Percentiles rank a stretch among this genome's conserved stretches.
Evolutionary conservation across 148 eudicot genomes (phyloP).

Genomic region (Limonium bicolor): DNA sequence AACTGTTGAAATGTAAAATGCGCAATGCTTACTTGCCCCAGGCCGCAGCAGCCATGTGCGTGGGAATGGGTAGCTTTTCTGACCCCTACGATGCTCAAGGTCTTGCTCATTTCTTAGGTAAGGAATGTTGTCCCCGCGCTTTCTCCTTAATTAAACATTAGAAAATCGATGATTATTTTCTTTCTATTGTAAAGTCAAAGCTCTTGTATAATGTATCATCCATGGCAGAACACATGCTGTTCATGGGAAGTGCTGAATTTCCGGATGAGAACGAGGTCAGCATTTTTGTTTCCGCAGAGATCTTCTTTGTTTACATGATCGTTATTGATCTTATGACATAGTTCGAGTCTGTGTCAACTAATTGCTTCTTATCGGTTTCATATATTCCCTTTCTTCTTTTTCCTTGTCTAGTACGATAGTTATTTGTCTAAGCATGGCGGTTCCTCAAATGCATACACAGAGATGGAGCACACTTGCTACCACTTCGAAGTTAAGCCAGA

Average conservation of each 20-base stretch:
- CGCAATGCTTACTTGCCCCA: slow-evolving; percentile 6
- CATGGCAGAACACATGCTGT: slow-evolving; percentile 86
- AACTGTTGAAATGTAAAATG: neutral
- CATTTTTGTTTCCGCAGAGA: neutral
- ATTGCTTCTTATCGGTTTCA: neutral
- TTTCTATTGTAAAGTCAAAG: too few relatives aligned
- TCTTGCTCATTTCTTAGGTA: slow-evolving; percentile 93
- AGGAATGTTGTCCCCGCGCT: too few relatives aligned
- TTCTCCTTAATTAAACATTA: too few relatives aligned
- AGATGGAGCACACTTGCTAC: slow-evolving; percentile 89
- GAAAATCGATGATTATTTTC: too few relatives aligned
- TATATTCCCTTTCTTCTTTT: slow-evolving; percentile 13
- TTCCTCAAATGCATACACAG: slow-evolving; percentile 96
- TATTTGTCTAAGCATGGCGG: slow-evolving; percentile 97
- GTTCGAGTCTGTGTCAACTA: neutral
- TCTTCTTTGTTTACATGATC: neutral
- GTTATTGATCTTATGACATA: neutral
- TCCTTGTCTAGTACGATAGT: slow-evolving; percentile 73
- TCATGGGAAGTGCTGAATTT: slow-evolving; percentile 94
- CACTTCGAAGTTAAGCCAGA: slow-evolving; percentile 88
- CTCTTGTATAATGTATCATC: too few relatives aligned
- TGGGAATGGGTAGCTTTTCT: slow-evolving; percentile 85
- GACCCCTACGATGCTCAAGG: slow-evolving; percentile 98
- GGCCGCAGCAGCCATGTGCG: slow-evolving; percentile 97
- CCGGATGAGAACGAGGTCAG: slow-evolving; percentile 97